Evolutionary conservation across 2,329 filamentous ascomycete species (phyloP).

Genomic region (Neurospora sp.): DNA sequence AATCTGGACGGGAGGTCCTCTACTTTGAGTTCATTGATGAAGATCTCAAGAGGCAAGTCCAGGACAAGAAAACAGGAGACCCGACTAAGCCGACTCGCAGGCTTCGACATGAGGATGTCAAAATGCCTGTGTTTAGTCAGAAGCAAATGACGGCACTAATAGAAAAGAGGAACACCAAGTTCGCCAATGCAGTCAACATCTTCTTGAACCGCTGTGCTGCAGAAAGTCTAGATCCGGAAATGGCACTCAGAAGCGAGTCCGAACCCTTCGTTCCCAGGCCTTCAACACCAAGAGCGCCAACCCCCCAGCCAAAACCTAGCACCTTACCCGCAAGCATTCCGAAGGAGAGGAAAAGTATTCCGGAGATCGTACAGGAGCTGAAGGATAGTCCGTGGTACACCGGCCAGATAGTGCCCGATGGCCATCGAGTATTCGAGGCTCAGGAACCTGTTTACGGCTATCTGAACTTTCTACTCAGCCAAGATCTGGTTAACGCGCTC

Average conservation of each 20-base stretch:
- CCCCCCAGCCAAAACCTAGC: constrained; percentile 23
- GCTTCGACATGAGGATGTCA: constrained; percentile 67
- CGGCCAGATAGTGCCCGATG: constrained; percentile 85
- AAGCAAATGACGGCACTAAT: constrained; percentile 86
- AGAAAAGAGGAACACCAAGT: constrained; percentile 80
- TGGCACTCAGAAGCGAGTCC: constrained; percentile 48
- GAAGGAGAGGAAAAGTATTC: constrained; percentile 65
- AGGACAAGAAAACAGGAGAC: constrained; percentile 62
- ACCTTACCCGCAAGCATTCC: constrained; percentile 64
- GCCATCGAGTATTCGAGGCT: constrained; percentile 81
- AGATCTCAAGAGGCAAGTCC: constrained; percentile 74
- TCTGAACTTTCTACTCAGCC: constrained; percentile 75
- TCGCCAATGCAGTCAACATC: constrained; percentile 61
- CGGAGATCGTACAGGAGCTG: constrained; percentile 78
- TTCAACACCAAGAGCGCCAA: constrained; percentile 18
- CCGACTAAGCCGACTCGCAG: constrained; percentile 56
- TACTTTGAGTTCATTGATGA: constrained; percentile 90
- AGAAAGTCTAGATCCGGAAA: constrained; percentile 55
- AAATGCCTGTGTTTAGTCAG: constrained; percentile 87
- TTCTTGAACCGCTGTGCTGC: constrained; percentile 68
- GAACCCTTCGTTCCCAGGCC: constrained; percentile 53
- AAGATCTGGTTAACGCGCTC: constrained; percentile 86
- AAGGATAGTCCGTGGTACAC: constrained; percentile 80
- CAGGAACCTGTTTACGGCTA: constrained; percentile 76
- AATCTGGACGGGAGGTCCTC: constrained; percentile 55